A percentile compares a stretch with the other conserved stretches of the same genome.
Evolutionary conservation across 2,329 filamentous ascomycete species (phyloP).

Genomic region (Conoideocrella luteorostrata): DNA sequence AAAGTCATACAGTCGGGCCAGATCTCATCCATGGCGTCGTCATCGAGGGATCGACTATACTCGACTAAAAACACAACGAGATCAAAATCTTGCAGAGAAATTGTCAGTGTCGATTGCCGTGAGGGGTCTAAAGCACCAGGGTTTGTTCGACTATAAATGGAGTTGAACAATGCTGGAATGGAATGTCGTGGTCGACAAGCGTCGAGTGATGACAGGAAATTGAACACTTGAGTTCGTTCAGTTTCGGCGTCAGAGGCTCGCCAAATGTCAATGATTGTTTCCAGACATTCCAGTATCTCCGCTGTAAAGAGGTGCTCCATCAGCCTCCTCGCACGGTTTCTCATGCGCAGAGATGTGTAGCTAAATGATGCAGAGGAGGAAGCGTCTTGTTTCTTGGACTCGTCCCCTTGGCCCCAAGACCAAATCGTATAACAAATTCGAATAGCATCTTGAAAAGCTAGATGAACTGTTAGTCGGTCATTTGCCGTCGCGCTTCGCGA

Average conservation of each 20-base stretch:
- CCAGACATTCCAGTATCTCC: constrained; percentile 86
- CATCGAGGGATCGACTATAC: constrained; percentile 83
- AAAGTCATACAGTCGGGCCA: constrained; percentile 94
- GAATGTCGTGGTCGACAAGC: constrained; percentile 86
- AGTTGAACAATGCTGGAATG: constrained; percentile 90
- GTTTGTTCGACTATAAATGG: constrained; percentile 91
- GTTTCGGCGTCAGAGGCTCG: constrained; percentile 42
- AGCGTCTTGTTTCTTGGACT: constrained; percentile 53
- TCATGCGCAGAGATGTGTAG: constrained; percentile 85
- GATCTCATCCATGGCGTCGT: constrained; percentile 97
- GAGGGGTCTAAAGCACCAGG: constrained; percentile 69
- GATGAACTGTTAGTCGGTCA: constrained; percentile 81
- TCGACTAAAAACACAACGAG: constrained; percentile 84
- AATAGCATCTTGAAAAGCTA: constrained; percentile 96
- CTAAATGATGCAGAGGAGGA: constrained; percentile 74
- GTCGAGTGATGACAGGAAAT: constrained; percentile 83
- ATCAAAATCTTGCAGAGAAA: constrained; percentile 75
- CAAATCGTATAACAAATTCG: constrained; percentile 89
- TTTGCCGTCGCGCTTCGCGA: constrained; percentile 84
- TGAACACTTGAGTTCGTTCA: constrained; percentile 63
- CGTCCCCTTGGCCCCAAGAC: constrained; percentile 75
- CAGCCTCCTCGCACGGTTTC: constrained; percentile 79
- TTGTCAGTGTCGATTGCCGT: constrained; percentile 81
- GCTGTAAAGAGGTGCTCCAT: constrained; percentile 90
- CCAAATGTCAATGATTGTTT: constrained; percentile 87